Conservation (phyloP, 805 yeast species). For the Myxozyma mucilagina region DNA sequence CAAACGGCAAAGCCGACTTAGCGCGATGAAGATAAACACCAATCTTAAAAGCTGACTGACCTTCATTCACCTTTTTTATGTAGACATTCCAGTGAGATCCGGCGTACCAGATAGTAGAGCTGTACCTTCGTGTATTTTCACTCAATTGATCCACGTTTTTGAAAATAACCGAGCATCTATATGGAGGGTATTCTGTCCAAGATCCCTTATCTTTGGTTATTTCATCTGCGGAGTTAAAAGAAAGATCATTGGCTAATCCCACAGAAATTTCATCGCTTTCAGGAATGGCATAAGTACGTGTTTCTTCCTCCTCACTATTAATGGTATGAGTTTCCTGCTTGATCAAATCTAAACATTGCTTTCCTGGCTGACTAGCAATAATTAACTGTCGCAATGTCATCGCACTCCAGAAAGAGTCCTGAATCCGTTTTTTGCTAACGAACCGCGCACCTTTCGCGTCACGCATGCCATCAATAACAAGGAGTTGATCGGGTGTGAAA, state of each 20-base stretch:
- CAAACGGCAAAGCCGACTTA: conserved; percentile 22
- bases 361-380: conserved; percentile 34
- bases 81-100: conserved; percentile 62
- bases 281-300: conserved; percentile 34
- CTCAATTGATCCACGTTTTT: conserved; percentile 49
- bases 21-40: conserved; percentile 61
- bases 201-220: conserved; percentile 6
- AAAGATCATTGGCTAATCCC: conserved; percentile 43
- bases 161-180: conserved; percentile 55
- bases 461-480: conserved; percentile 45
- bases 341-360: conserved; percentile 8
- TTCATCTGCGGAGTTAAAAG: background rate
- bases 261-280: conserved; percentile 51
- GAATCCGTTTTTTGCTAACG: conserved; percentile 45
- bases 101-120: conserved; percentile 59
- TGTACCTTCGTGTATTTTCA: conserved; percentile 52
- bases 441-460: conserved; percentile 45
- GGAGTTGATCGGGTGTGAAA: conserved; percentile 50
- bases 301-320: background rate
- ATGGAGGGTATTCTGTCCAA: conserved; percentile 51
- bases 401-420: conserved; percentile 54
- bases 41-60: conserved; percentile 47
- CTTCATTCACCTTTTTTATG: conserved; percentile 50
- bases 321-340: conserved; percentile 2
- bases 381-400: conserved; percentile 47